Base-by-base conservation (phyloP, 139 green algal genomes). In the Chlorella sorokiniana region DNA sequence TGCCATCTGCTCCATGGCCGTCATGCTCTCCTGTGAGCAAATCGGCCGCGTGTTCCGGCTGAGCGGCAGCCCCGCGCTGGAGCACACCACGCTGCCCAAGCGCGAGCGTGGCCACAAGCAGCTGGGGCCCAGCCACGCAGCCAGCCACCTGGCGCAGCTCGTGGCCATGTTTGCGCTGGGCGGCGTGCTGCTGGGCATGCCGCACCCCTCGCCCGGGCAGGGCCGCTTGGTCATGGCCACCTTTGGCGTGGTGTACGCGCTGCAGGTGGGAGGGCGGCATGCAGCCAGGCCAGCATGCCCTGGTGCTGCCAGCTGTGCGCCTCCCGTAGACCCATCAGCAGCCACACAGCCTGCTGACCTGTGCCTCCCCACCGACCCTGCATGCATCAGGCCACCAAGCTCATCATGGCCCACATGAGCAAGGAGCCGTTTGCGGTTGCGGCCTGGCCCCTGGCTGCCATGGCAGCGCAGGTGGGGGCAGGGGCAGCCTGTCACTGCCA, bases 321-420 rank as follows among this genome's bases (percentile, higher is more conserved):
- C 56, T 65, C n/a, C n/a, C n/a, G n/a, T n/a, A n/a, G n/a, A n/a
- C n/a, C n/a, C n/a, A n/a, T n/a, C n/a, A n/a, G n/a, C n/a, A n/a
- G n/a, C n/a, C n/a, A n/a, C n/a, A n/a, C n/a, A n/a, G n/a, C n/a
- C n/a, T n/a, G n/a, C n/a, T n/a, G n/a, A n/a, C n/a, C 56, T 65
- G 18, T 65, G 56, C 37, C 67, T 7, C 40, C n/a, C 38, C 8
- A 18, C 11, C 20, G 6, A 33, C 2, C 44, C 31, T 37, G 37
- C 42, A 7, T 54, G 6, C 7, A 38, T 14, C 85, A 93, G 84
- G 89, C 93, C 6, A 94, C 91, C 27, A 89, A 93, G 72, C 78
- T 98, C 0, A 97, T 98, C 79, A 91, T 98, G 85, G 91, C 90
- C 11, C 95, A 98, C 89, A 98, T 98, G 95, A 82, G 86, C 85